Percentiles rank a stretch among this genome's conserved stretches.
phyloP scores from a whole-genome alignment of 345 rosid species.

The Lepidium aucheri region DNA sequence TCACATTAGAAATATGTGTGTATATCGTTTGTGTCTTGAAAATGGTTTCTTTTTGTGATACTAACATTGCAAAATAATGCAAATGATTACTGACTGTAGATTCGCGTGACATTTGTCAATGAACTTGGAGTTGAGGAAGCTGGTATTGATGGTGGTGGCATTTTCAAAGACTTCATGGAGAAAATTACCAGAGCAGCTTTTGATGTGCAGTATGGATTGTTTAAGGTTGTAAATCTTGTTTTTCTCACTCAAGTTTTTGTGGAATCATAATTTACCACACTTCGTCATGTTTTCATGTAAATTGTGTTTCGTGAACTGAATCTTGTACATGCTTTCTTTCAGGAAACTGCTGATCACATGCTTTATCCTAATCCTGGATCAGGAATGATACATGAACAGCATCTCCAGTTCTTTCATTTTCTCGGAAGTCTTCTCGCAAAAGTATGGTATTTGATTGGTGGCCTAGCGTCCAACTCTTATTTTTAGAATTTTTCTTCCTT shows the following conservation, averaged over 20 bases:
- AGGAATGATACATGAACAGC: constrained; percentile 92
- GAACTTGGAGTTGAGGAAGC: constrained; percentile 99
- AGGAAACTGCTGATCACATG: constrained; percentile 97
- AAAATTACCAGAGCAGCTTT: constrained; percentile 95
- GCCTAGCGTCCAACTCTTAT: background rate
- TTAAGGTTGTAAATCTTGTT: constrained; percentile 54
- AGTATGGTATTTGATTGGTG: constrained; percentile 34
- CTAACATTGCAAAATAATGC: constrained; percentile 10
- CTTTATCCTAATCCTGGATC: constrained; percentile 99
- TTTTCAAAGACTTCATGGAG: constrained; percentile 99
- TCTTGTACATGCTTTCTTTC: constrained; percentile 22
- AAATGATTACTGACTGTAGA: constrained; percentile 39
- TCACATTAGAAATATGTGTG: background rate
- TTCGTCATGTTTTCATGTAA: constrained; percentile 4
- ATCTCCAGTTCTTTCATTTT: constrained; percentile 92
- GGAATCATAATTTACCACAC: background rate
- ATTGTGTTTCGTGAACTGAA: background rate
- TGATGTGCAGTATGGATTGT: constrained; percentile 93
- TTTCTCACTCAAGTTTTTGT: background rate
- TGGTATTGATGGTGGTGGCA: constrained; percentile 99
- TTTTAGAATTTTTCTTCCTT: background rate
- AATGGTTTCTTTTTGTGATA: constrained; percentile 14
- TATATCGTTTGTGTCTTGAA: background rate
- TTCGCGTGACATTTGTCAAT: constrained; percentile 90
- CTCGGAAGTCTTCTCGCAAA: constrained; percentile 89